Evolutionary conservation across 169 alveolate genomes (phyloP), one percentile per base, ranked within the genome.

Genomic region (Plasmodium gonderi): DNA sequence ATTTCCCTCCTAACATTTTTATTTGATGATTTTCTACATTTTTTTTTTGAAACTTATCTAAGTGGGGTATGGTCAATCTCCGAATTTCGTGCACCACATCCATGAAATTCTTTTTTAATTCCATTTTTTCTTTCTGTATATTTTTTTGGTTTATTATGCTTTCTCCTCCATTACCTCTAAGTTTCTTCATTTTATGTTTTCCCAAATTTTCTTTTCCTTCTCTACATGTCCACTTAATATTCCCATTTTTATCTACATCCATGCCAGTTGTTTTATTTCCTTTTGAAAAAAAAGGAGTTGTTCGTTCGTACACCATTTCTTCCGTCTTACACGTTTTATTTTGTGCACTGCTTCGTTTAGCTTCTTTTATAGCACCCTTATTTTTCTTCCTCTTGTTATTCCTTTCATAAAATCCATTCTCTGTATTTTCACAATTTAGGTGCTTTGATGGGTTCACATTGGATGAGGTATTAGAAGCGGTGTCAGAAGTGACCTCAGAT

Each of bases 1-100:
- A 82, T 82, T 82, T 82, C 1, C 91, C 91, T 29, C 91, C 91
- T 45, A 82, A 42, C 23, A 65, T 68, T 82, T 82, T 68, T 14
- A 82, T 54, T 69, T 82, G 91, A 82, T 69, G 51, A 82, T 82
- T 82, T 45, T 82, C 82, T 6, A 82, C 91, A 82, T 68, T 82
- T 72, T 82, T 82, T 82, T 72, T 44, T 69, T 82, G 91, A 82
- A 82, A 82, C 40, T 82, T 82, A 44, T 82, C 64, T 33, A 82
- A 49, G 12, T 82, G 78, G 8, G 91, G 91, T 47, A 82, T 9
- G 8, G 91, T 44, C 29, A 82, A n/a, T 31, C 60, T 82, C 23
- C 91, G 29, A 7, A 82, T 82, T 82, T 82, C 91, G 64, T 82
- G 91, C 3, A 82, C 91, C 54, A 79, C 44, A 44, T 69, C 80